These are phyloP conservation scores for Ilex aquifolium DNA, from an alignment of 257 asterid genomes.

Conservation along the genomic window DNA sequence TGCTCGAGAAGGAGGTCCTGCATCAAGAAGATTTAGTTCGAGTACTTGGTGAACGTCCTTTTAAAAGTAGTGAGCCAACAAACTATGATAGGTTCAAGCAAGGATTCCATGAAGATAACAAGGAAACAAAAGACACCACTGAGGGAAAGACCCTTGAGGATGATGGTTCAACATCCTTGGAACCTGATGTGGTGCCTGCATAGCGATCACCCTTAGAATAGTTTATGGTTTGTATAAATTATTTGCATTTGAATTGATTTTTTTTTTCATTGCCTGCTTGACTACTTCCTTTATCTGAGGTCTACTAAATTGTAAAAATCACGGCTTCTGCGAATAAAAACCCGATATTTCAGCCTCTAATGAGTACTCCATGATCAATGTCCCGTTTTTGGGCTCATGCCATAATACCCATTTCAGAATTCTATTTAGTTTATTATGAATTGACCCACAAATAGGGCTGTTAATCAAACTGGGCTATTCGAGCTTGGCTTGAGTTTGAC, in stretches of 20 bases:
- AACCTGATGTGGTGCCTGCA: slow-evolving; percentile 40
- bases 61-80: slow-evolving; percentile 45
- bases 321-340: too few relatives aligned
- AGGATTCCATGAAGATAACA: slow-evolving; percentile 42
- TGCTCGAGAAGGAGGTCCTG: slow-evolving; percentile 80
- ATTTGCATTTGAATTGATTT: background rate
- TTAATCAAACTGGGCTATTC: too few relatives aligned
- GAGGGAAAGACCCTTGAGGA: slow-evolving; percentile 26
- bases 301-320: background rate
- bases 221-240: slow-evolving; percentile 13
- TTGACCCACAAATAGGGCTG: too few relatives aligned
- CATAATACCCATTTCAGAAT: too few relatives aligned
- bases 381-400: too few relatives aligned
- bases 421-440: too few relatives aligned
- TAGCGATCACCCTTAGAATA: slow-evolving; percentile 8
- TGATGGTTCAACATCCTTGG: slow-evolving; percentile 41
- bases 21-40: slow-evolving; percentile 74
- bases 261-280: background rate
- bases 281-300: background rate
- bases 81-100: slow-evolving; percentile 61
- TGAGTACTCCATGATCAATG: too few relatives aligned
- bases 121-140: slow-evolving; percentile 15
- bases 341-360: too few relatives aligned
- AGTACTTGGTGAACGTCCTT: slow-evolving; percentile 71
- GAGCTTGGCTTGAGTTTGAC: too few relatives aligned